phyloP scores from a whole-genome alignment of 352 stramenopile genomes.

The Lagenidium sp. region DNA sequence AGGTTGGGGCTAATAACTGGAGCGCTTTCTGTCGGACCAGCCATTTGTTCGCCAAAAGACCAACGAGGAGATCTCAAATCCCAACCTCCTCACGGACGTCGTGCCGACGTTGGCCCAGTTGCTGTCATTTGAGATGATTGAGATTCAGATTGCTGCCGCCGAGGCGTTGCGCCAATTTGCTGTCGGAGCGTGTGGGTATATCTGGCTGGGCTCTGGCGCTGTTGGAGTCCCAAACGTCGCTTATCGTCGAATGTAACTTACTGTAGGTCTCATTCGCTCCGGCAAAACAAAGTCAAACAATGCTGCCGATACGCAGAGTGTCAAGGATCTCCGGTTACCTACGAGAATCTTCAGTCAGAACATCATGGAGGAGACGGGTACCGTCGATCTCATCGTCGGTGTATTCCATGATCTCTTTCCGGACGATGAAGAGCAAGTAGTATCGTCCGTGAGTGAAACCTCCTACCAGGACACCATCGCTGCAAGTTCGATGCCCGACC shows the following conservation, averaged over 20 bases:
- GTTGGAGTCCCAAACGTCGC: background rate
- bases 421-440: slow-evolving; percentile 33
- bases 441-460: too few relatives aligned
- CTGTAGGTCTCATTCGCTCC: slow-evolving; percentile 31
- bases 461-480: slow-evolving; percentile 1
- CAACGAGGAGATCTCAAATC: slow-evolving; percentile 71
- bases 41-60: slow-evolving; percentile 62
- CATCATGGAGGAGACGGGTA: slow-evolving; percentile 52
- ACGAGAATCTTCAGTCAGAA: slow-evolving; percentile 58
- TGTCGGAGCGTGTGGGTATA: slow-evolving; percentile 42
- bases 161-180: slow-evolving; percentile 52
- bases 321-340: slow-evolving; percentile 47
- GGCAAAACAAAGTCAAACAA: too few relatives aligned
- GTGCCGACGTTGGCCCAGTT: slow-evolving; percentile 46
- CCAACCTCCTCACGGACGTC: slow-evolving; percentile 32
- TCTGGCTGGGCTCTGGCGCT: background rate
- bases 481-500: background rate
- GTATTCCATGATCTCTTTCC: slow-evolving; percentile 68
- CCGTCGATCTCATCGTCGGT: slow-evolving; percentile 42
- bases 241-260: background rate
- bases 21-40: too few relatives aligned
- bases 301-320: slow-evolving; percentile 11
- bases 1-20: too few relatives aligned
- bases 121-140: slow-evolving; percentile 40
- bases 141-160: slow-evolving; percentile 51